Conservation (phyloP, 2,329 filamentous ascomycete genomes). For the Tolypocladium pustulatum region DNA sequence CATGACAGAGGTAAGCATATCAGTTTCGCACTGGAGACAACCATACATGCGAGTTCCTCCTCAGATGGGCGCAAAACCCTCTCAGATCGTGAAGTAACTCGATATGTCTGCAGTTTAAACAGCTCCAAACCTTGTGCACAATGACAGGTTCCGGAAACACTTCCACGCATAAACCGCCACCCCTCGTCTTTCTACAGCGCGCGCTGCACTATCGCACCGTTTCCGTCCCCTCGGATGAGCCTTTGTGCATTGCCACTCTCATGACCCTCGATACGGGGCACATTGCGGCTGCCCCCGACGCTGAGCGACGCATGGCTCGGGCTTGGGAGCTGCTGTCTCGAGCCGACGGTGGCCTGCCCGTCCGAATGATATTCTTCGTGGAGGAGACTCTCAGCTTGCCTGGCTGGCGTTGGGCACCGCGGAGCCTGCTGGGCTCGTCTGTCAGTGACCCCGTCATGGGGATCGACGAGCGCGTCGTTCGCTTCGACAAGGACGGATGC, state of each 20-base stretch:
- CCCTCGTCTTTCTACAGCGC: constrained; percentile 10
- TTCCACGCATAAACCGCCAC: background rate
- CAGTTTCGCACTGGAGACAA: background rate
- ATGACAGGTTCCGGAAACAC: background rate
- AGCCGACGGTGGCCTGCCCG: constrained; percentile 7
- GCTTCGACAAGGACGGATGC: constrained; percentile 1
- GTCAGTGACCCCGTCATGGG: constrained; percentile 7
- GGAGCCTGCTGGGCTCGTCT: constrained; percentile 9
- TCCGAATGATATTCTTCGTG: constrained; percentile 12
- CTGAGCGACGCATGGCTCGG: constrained; percentile 11
- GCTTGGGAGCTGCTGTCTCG: constrained; percentile 12
- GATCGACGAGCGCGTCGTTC: constrained; percentile 7
- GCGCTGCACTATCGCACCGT: constrained; percentile 16
- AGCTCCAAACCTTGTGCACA: constrained; percentile 6
- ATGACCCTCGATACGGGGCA: constrained; percentile 11
- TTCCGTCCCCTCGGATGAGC: constrained; percentile 16
- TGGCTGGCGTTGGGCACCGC: constrained; percentile 18
- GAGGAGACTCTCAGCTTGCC: constrained; percentile 10
- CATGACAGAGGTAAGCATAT: constrained; percentile 6
- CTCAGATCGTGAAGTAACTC: no score
- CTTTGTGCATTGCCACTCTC: constrained; percentile 18
- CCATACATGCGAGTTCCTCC: background rate
- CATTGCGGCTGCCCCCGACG: constrained; percentile 5
- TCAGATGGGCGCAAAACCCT: no score
- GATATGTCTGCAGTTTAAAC: constrained; percentile 5